phyloP scores from a whole-genome alignment of 768 basidiomycete species.

The Phaeotremella skinneri region DNA sequence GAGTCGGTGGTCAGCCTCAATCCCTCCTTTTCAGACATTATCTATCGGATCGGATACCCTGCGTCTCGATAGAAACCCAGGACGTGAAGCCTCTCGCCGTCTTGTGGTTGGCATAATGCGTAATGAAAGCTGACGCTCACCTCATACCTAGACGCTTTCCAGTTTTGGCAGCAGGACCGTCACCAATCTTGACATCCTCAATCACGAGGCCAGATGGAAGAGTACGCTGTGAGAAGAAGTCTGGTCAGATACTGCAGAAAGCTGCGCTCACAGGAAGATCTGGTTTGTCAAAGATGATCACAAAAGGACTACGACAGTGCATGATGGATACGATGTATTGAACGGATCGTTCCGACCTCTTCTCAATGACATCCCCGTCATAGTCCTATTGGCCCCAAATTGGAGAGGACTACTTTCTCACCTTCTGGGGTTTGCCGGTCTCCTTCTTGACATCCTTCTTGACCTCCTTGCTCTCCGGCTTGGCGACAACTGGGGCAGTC shows the following conservation, averaged over 20 bases:
- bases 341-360: slow-evolving; percentile 9
- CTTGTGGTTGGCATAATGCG: not conserved
- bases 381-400: not conserved
- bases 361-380: too few species aligned
- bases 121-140: slow-evolving; percentile 20
- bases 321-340: slow-evolving; percentile 2
- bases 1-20: too few species aligned
- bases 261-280: not conserved
- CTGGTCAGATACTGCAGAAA: not conserved
- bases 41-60: too few species aligned
- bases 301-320: not conserved
- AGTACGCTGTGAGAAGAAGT: slow-evolving; percentile 30
- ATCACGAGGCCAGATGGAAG: slow-evolving; percentile 73
- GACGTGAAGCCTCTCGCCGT: not conserved
- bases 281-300: not conserved
- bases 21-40: too few species aligned
- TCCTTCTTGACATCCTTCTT: slow-evolving; percentile 25
- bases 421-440: slow-evolving; percentile 34
- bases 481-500: slow-evolving; percentile 37
- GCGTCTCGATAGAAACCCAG: too few species aligned
- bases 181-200: slow-evolving; percentile 72
- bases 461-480: slow-evolving; percentile 15
- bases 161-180: slow-evolving; percentile 80
- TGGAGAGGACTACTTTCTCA: slow-evolving; percentile 28
- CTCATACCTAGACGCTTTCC: slow-evolving; percentile 81